A percentile compares a stretch with the other conserved stretches of the same genome.
Evolutionary conservation across 805 yeast species (phyloP).

Genomic region (Candida xiaguanensis): DNA sequence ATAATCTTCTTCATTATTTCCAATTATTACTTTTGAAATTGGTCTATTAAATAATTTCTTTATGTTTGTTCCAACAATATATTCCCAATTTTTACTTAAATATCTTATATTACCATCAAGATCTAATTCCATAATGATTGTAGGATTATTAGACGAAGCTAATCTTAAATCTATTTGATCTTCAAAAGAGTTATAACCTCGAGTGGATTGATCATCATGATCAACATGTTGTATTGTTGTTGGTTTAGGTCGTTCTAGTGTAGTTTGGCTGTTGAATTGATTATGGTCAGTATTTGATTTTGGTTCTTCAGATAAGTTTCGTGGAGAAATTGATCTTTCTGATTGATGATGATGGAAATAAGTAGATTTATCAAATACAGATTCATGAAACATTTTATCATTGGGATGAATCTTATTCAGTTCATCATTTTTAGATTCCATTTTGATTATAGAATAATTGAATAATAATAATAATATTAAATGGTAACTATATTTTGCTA

Average conservation of each 20-base stretch:
- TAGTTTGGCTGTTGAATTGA: background rate
- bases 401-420: background rate
- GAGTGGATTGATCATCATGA: background rate
- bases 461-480: no score
- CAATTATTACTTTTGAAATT: constrained; percentile 61
- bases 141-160: constrained; percentile 68
- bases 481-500: background rate
- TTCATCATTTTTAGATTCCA: background rate
- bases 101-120: constrained; percentile 75
- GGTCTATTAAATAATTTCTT: constrained; percentile 53
- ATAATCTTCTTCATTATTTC: constrained; percentile 57
- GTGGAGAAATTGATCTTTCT: constrained; percentile 6
- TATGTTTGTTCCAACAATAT: constrained; percentile 65
- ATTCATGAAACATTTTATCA: constrained; percentile 6
- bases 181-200: constrained; percentile 14
- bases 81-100: constrained; percentile 74
- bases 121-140: constrained; percentile 80
- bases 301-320: background rate
- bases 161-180: constrained; percentile 52
- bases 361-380: constrained; percentile 2
- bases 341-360: constrained; percentile 3
- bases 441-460: background rate
- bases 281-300: background rate
- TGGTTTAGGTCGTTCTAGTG: constrained; percentile 2
- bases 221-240: background rate